These are phyloP conservation scores for Schizothecium vesticola DNA, from an alignment of 495 filamentous ascomycete species.

Conservation along the genomic window DNA sequence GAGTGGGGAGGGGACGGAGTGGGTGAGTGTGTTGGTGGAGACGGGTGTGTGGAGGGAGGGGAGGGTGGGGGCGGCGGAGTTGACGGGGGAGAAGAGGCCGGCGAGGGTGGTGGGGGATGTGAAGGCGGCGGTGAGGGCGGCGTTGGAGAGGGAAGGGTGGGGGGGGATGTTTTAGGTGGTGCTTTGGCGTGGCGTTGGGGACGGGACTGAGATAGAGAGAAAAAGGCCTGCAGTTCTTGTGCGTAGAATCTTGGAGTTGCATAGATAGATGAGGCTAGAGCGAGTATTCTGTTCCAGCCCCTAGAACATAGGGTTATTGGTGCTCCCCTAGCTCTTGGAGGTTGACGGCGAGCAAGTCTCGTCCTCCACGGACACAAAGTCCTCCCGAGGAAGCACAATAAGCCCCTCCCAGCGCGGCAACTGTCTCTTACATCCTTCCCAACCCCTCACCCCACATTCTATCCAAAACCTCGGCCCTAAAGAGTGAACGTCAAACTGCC, in stretches of 20 bases:
- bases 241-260: too few species aligned
- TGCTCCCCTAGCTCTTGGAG: too few species aligned
- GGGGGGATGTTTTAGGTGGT: neutral
- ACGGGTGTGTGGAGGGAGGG: constrained; percentile 72
- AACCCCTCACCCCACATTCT: neutral
- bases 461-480: too few species aligned
- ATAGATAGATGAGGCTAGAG: too few species aligned
- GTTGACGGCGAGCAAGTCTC: too few species aligned
- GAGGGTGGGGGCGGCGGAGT: constrained; percentile 27
- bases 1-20: constrained; percentile 61
- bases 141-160: constrained; percentile 37
- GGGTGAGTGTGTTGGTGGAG: constrained; percentile 74
- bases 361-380: neutral
- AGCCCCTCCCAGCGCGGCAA: neutral
- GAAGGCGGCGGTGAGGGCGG: constrained; percentile 38
- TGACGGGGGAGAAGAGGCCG: constrained; percentile 37
- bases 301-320: too few species aligned
- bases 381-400: too few species aligned
- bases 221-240: too few species aligned
- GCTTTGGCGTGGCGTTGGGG: neutral
- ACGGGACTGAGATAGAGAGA: too few species aligned
- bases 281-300: too few species aligned
- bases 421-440: neutral
- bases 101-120: constrained; percentile 61
- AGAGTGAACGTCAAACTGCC: too few species aligned